phyloP scores from a whole-genome alignment of 1,284 basidiomycete species.

The Fomitiporia mediterranea region DNA sequence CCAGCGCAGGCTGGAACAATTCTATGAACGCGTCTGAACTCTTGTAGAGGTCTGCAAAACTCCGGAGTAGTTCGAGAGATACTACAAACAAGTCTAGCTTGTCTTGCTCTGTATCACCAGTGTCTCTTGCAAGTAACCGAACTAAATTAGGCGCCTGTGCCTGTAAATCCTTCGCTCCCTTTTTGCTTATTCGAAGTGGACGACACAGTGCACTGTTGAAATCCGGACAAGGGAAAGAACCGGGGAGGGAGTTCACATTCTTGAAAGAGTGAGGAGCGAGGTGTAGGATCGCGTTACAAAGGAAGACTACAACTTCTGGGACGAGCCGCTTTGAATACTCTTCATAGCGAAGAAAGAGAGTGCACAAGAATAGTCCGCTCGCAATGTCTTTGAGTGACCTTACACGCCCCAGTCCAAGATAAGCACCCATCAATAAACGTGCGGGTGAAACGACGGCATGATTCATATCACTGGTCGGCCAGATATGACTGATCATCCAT shows the following conservation, averaged over 20 bases:
- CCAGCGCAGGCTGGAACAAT: constrained; percentile 65
- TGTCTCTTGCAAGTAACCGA: constrained; percentile 35
- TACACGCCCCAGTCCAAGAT: constrained; percentile 82
- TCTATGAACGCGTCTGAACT: constrained; percentile 80
- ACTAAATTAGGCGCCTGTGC: constrained; percentile 46
- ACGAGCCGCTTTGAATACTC: constrained; percentile 79
- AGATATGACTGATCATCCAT: constrained; percentile 75
- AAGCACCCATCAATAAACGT: constrained; percentile 86
- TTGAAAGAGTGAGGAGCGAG: constrained; percentile 63
- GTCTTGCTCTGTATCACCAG: constrained; percentile 45
- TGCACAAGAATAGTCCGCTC: constrained; percentile 87
- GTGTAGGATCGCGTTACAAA: constrained; percentile 66
- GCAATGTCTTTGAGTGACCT: constrained; percentile 72
- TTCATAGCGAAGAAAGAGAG: constrained; percentile 83
- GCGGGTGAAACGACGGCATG: constrained; percentile 88
- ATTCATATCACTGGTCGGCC: constrained; percentile 93
- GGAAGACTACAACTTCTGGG: constrained; percentile 87
- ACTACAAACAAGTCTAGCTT: constrained; percentile 66
- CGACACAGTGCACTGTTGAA: constrained; percentile 46
- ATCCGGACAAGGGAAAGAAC: constrained; percentile 71
- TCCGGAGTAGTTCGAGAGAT: constrained; percentile 57
- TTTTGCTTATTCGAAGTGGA: constrained; percentile 37
- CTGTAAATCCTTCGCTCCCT: constrained; percentile 37
- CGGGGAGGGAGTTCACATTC: constrained; percentile 48
- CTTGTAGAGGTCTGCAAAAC: constrained; percentile 74